phyloP scores from a whole-genome alignment of 768 basidiomycete species.

The Boletus edulis region DNA sequence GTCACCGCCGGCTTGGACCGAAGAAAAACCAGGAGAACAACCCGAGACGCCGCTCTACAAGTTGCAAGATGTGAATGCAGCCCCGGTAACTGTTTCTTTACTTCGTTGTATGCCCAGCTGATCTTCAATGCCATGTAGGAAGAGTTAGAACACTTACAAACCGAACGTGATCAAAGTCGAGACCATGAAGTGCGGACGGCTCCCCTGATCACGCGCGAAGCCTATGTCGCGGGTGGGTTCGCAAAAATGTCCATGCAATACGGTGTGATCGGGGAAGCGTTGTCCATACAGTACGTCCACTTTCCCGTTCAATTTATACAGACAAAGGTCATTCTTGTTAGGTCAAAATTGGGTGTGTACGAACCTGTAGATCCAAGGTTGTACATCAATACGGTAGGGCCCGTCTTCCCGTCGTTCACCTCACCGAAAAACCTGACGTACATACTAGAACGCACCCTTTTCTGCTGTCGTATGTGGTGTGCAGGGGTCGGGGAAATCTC shows the following conservation, averaged over 20 bases:
- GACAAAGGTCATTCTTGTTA: background rate
- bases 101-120: background rate
- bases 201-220: conserved; percentile 47
- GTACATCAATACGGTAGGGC: conserved; percentile 60
- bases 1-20: background rate
- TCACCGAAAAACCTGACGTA: background rate
- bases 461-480: conserved; percentile 70
- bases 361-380: conserved; percentile 45
- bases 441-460: conserved; percentile 59
- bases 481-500: conserved; percentile 72
- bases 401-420: background rate
- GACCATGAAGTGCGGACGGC: conserved; percentile 39
- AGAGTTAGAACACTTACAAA: conserved; percentile 10
- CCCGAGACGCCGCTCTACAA: background rate
- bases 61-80: conserved; percentile 6
- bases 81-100: background rate
- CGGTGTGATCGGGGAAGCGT: conserved; percentile 48
- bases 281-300: conserved; percentile 28
- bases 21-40: background rate
- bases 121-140: background rate
- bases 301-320: background rate
- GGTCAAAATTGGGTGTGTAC: conserved; percentile 28
- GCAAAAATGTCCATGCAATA: conserved; percentile 45
- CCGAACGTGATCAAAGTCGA: conserved; percentile 5
- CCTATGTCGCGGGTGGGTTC: conserved; percentile 30